phyloP scores from a whole-genome alignment of 2,329 filamentous ascomycete genomes.

The Huntiella bhutanensis region DNA sequence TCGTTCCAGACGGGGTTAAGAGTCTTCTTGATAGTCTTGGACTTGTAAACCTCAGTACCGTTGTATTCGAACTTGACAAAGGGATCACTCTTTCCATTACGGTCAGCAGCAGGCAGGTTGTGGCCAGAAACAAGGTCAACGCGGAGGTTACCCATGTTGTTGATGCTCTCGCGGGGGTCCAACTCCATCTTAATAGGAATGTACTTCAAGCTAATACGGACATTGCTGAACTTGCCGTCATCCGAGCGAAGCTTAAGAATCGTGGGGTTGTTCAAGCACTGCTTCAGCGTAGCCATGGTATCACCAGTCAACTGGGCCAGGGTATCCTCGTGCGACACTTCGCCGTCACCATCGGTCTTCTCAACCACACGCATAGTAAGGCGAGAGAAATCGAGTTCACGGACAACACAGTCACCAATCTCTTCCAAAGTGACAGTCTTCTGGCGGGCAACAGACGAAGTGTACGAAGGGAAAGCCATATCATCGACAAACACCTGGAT shows the following conservation, averaged over 20 bases:
- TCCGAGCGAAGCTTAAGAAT: conserved; percentile 61
- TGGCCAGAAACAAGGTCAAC: conserved; percentile 80
- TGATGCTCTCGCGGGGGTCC: conserved; percentile 90
- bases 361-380: conserved; percentile 76
- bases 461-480: conserved; percentile 77
- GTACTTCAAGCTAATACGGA: conserved; percentile 88
- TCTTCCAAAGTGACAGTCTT: conserved; percentile 64
- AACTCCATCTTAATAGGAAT: conserved; percentile 86
- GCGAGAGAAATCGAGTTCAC: conserved; percentile 90
- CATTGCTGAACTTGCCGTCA: conserved; percentile 54
- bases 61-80: conserved; percentile 91
- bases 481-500: conserved; percentile 89
- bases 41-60: conserved; percentile 81
- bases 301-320: conserved; percentile 70
- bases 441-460: conserved; percentile 54
- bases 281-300: conserved; percentile 71
- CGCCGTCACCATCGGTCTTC: conserved; percentile 54
- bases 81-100: conserved; percentile 92
- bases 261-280: conserved; percentile 81
- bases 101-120: conserved; percentile 80
- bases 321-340: conserved; percentile 52
- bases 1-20: conserved; percentile 92
- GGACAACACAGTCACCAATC: conserved; percentile 86
- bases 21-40: conserved; percentile 91
- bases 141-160: conserved; percentile 90